Evolutionary conservation across 345 rosid genomes (phyloP).

Genomic region (Aegle marmelos): DNA sequence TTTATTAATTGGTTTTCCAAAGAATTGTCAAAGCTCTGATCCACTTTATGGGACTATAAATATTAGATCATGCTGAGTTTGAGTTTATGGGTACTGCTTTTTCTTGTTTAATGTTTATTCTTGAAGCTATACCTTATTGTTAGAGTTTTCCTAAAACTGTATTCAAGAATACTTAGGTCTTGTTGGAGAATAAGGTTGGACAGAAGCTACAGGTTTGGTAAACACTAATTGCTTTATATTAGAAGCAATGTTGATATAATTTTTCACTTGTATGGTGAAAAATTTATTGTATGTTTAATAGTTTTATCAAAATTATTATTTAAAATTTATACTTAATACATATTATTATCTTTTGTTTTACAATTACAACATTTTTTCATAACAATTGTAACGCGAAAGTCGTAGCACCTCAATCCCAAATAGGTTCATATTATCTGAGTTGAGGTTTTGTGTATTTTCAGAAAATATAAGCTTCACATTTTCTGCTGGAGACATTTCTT

Average conservation of each 20-base stretch:
- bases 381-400: accelerated
- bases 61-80: background rate
- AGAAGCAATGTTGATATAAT: no score
- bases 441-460: background rate
- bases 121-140: background rate
- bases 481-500: background rate
- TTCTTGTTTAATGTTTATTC: background rate
- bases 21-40: background rate
- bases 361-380: no score
- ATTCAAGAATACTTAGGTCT: background rate
- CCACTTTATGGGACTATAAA: background rate
- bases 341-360: no score
- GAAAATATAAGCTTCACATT: background rate
- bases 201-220: no score
- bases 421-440: accelerated
- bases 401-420: no score
- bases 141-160: background rate
- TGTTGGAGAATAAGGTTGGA: no score
- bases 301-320: no score
- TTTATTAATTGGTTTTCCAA: background rate
- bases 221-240: no score
- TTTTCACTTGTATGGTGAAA: no score
- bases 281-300: no score
- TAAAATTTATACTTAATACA: no score
- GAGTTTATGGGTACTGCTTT: background rate